phyloP scores from a whole-genome alignment of 2,329 filamentous ascomycete genomes.

The Helotiales sp. region DNA sequence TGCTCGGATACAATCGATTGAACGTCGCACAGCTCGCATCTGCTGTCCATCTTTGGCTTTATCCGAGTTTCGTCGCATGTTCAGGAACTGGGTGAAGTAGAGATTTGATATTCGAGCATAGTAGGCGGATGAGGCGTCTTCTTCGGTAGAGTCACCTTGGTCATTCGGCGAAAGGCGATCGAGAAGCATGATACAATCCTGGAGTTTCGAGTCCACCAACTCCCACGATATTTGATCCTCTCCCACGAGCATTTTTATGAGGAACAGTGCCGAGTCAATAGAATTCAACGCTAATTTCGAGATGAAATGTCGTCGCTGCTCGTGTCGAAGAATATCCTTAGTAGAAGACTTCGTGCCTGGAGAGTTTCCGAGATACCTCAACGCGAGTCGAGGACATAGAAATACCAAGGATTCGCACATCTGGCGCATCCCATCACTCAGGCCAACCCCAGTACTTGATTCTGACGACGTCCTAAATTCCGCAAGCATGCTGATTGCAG shows the following conservation, averaged over 20 bases:
- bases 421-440: conserved; percentile 29
- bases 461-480: conserved; percentile 17
- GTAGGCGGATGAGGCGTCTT: conserved; percentile 42
- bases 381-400: conserved; percentile 58
- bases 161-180: conserved; percentile 42
- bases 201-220: conserved; percentile 54
- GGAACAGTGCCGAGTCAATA: conserved; percentile 60
- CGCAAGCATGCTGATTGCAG: conserved; percentile 49
- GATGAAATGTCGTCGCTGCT: conserved; percentile 52
- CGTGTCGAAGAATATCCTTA: conserved; percentile 61
- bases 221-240: conserved; percentile 52
- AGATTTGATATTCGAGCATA: conserved; percentile 69
- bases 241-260: conserved; percentile 54
- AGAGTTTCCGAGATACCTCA: conserved; percentile 61
- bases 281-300: conserved; percentile 53
- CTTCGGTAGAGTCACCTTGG: background rate
- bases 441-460: background rate
- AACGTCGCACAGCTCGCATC: conserved; percentile 60
- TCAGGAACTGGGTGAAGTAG: conserved; percentile 64
- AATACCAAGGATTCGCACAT: conserved; percentile 58
- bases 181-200: conserved; percentile 55
- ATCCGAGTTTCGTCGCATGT: conserved; percentile 46
- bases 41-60: conserved; percentile 44
- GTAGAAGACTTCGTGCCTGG: conserved; percentile 51
- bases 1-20: conserved; percentile 61